A percentile compares a stretch with the other conserved stretches of the same genome.
Evolutionary conservation across 139 green algal species (phyloP).

Genomic region (Mesostigma viride): DNA sequence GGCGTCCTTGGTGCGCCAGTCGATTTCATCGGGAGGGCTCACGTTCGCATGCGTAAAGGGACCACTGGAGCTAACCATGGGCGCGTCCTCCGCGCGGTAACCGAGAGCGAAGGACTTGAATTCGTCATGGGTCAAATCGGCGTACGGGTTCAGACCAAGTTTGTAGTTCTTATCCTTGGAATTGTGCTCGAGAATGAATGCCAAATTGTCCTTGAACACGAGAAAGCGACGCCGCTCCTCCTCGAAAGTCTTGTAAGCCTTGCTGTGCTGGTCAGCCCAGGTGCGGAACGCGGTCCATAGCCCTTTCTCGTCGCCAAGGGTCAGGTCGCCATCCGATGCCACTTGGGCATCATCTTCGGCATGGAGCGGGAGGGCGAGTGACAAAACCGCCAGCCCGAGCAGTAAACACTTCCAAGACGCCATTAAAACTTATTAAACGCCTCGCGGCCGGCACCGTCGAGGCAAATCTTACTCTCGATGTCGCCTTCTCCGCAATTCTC

Average conservation of each 20-base stretch:
- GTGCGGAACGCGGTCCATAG: background rate
- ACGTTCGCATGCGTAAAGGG: constrained; percentile 25
- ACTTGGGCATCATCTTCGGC: no score
- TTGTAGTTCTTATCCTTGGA: constrained; percentile 29
- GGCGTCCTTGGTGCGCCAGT: constrained; percentile 67
- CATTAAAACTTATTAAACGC: no score
- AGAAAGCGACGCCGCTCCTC: constrained; percentile 37
- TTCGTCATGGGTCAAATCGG: constrained; percentile 79
- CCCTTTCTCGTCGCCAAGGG: no score
- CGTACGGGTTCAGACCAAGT: constrained; percentile 68
- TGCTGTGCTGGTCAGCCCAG: constrained; percentile 37
- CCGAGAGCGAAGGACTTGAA: constrained; percentile 55
- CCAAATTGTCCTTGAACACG: constrained; percentile 72
- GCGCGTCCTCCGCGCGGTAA: background rate
- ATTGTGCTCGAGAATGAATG: constrained; percentile 68
- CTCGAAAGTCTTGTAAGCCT: constrained; percentile 43
- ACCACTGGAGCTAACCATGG: constrained; percentile 4
- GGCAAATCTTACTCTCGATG: no score
- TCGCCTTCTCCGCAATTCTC: no score
- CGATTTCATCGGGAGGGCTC: constrained; percentile 43
- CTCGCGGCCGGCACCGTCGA: no score
- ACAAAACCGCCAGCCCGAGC: no score
- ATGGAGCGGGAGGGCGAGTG: no score
- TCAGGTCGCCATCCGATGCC: no score
- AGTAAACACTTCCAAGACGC: no score